These are phyloP conservation scores for Melanogaster broomeanus DNA, from an alignment of 768 basidiomycete species.

Conservation along the genomic window DNA sequence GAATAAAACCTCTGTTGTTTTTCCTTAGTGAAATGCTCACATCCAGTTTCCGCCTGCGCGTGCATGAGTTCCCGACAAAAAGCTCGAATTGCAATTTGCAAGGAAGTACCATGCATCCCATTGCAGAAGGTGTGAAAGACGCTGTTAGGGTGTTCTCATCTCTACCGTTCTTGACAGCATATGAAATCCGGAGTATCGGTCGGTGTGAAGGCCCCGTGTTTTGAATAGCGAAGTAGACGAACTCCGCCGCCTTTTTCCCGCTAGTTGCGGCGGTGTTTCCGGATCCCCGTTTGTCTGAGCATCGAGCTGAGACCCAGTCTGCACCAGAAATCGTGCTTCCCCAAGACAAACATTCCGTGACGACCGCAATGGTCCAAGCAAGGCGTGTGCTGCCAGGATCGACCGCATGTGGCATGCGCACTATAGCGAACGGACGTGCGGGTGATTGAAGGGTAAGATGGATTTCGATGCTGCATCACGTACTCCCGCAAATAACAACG, in stretches of 20 bases:
- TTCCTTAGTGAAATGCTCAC: too few relatives aligned
- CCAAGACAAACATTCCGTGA: neutral
- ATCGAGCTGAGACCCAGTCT: constrained; percentile 1
- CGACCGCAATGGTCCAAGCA: neutral
- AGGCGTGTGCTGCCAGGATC: neutral
- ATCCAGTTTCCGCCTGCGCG: neutral
- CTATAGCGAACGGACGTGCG: neutral
- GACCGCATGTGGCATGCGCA: neutral
- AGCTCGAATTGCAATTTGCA: neutral
- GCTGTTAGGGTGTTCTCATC: neutral
- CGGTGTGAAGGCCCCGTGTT: neutral
- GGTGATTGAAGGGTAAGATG: too few relatives aligned
- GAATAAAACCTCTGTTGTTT: neutral
- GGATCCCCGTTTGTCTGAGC: neutral
- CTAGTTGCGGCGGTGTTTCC: neutral
- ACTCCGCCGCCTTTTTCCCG: neutral
- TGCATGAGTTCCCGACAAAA: neutral
- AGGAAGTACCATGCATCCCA: neutral
- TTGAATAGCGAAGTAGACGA: neutral
- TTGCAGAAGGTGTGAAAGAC: neutral
- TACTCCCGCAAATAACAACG: neutral
- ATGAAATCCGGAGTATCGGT: neutral
- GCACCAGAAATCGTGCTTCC: neutral
- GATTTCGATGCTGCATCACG: neutral
- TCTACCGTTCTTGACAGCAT: neutral